phyloP scores from a whole-genome alignment of 805 yeast genomes.

The Wickerhamomyces canadensis region DNA sequence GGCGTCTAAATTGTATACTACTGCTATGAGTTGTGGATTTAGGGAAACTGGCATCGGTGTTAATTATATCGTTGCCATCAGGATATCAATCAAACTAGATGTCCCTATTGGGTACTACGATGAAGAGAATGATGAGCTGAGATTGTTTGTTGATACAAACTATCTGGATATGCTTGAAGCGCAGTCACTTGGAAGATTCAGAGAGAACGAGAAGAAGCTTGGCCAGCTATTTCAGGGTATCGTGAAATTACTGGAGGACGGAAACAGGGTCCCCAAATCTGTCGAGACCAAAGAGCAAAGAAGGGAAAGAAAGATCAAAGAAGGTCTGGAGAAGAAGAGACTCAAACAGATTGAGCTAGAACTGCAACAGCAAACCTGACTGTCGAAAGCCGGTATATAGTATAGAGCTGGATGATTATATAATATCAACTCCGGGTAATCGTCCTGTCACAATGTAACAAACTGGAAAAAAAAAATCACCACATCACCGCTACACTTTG shows the following conservation, averaged over 20 bases:
- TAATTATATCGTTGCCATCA: constrained; percentile 70
- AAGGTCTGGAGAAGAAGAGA: constrained; percentile 33
- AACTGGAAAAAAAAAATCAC: no score
- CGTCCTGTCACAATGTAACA: no score
- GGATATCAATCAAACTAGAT: constrained; percentile 71
- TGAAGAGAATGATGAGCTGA: constrained; percentile 25
- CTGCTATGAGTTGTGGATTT: constrained; percentile 81
- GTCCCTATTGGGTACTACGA: constrained; percentile 63
- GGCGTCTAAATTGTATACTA: constrained; percentile 58
- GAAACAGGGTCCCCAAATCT: background rate
- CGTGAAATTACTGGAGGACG: constrained; percentile 22
- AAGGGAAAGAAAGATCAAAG: constrained; percentile 44
- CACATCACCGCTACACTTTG: no score
- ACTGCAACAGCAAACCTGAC: background rate
- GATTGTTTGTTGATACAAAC: constrained; percentile 42
- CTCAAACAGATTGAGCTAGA: constrained; percentile 3
- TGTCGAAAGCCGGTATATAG: no score
- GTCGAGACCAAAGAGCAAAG: constrained; percentile 55
- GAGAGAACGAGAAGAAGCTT: constrained; percentile 58
- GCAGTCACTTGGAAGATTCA: constrained; percentile 57
- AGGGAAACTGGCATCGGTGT: constrained; percentile 84
- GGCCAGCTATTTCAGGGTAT: constrained; percentile 41
- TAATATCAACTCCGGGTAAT: no score
- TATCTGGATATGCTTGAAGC: constrained; percentile 49
- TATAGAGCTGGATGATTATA: no score